Base-by-base conservation (phyloP, 2,329 filamentous ascomycete species). In the Didymella exigua region DNA sequence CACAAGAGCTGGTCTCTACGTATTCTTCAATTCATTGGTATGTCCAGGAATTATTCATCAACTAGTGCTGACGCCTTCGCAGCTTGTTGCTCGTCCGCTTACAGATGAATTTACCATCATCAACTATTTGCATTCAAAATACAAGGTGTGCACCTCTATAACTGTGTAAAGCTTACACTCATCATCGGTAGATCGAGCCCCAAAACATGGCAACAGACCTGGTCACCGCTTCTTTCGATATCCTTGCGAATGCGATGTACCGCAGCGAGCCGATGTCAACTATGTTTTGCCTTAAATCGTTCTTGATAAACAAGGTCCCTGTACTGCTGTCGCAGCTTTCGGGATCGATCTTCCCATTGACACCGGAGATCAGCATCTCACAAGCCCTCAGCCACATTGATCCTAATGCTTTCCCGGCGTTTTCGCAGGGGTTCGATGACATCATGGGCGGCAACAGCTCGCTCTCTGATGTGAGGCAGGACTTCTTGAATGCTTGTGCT, bases 401-500 rank as follows among this genome's bases (percentile, higher is more conserved):
- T 51, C 81, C 82, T 0, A 83, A 85, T 51, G 79, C 81, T 0
- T 88, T 89, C 60, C 85, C 86, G 4, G 84, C 86, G 0, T 81
- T 88, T 49, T 86, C 86, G 10, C 84, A 85, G 44, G 82, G 86
- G 65, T 87, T 88, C 55, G 81, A 85, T 46, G 84, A 85, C 19
- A 76, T 78, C 19, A 80, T 81, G 70, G 77, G 77, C 29, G 78
- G 75, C 11, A 85, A 82, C 48, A 84, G 82, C 48, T 80, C 83
- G 31, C 78, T 89, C 2, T 84, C 86, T 24, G 84, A 87, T 56
- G 91, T 90, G 24, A 84, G 88, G 23, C 89, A 89, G 76, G 80
- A 97, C 58, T 98, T 98, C 62, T 84, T 96, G 34, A 95, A 96
- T 60, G 88, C 93, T 0, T 99, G 95, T 70, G 91, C 90, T 49